Base-by-base conservation (phyloP, 345 rosid genomes). In the Eucalyptus decipiens region DNA sequence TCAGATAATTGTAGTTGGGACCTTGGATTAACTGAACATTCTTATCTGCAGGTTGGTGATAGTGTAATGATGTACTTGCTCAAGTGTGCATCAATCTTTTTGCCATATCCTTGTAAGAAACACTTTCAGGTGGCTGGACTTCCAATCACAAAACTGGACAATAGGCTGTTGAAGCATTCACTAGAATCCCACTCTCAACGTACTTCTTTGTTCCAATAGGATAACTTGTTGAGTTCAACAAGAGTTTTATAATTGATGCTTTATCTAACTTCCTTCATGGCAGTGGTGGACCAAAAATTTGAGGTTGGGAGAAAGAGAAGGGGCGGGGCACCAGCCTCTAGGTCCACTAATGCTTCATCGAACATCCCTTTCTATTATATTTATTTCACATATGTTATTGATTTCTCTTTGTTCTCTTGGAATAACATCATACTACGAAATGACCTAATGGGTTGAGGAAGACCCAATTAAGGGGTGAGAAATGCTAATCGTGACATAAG, bases 81-180 rank as follows among this genome's bases (percentile, higher is more conserved):
- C 28, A 90, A 86, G 90, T 87, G 92, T 88, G 88, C 97, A 21
- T 94, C 96, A 28, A 93, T 96, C 56, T 96, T 96, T 91, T 88
- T 95, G 90, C 95, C 97, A 50, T 87, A 93, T 32, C 91, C 90
- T 88, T 90, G 88, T 37, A 91, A 90, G 91, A 96, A 91, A 90
- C 90, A 95, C 88, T 93, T 92, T 88, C 99, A 97, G 91, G 98
- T 95, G 90, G 91, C 96, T 34, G 99, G 99, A 65, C 89, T 91
- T 89, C 94, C 94, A 52, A 88, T 93, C 62, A 89, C 34, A 45
- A 87, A 69, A 85, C 88, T 92, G 80, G 88, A 88, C 62, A 85
- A 54, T 86, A 89, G 89, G 89, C 90, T n/a, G 60, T 47, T 40
- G 7, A 93, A 92, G 90, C 52, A 50, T 49, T 48, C 40, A 87